Evolutionary conservation across 2,329 filamentous ascomycete genomes (phyloP).

Genomic region (Diaporthe aspalathi): DNA sequence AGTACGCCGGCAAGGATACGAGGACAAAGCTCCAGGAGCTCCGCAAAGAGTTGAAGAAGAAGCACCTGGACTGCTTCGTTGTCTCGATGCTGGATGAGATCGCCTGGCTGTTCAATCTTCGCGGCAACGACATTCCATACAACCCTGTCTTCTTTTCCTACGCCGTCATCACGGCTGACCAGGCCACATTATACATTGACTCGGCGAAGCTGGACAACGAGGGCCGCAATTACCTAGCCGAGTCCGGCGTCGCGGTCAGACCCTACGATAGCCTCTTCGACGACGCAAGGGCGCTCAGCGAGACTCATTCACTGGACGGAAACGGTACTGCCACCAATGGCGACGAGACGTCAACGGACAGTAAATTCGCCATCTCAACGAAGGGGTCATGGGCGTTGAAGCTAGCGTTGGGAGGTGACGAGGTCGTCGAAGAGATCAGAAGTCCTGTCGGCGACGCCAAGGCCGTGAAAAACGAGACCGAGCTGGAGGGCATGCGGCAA

Average conservation of each 20-base stretch:
- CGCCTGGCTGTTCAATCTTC: constrained; percentile 98
- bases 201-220: constrained; percentile 78
- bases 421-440: constrained; percentile 84
- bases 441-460: constrained; percentile 93
- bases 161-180: constrained; percentile 82
- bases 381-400: constrained; percentile 94
- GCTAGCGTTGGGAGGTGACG: constrained; percentile 85
- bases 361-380: constrained; percentile 87
- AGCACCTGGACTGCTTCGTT: constrained; percentile 86
- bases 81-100: constrained; percentile 97
- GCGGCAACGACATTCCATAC: constrained; percentile 94
- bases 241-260: constrained; percentile 77
- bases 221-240: constrained; percentile 75
- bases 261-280: constrained; percentile 86
- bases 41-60: constrained; percentile 91
- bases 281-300: constrained; percentile 76
- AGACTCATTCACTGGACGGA: constrained; percentile 48
- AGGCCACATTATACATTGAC: constrained; percentile 87
- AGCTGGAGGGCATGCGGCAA: constrained; percentile 90
- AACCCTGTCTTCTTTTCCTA: constrained; percentile 99
- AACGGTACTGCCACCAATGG: constrained; percentile 33
- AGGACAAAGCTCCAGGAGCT: constrained; percentile 86
- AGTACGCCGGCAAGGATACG: constrained; percentile 85
- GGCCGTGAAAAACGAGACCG: constrained; percentile 91
- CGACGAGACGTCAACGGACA: constrained; percentile 48